phyloP scores from a whole-genome alignment of 805 yeast species.

The Kuraishia ogatae region DNA sequence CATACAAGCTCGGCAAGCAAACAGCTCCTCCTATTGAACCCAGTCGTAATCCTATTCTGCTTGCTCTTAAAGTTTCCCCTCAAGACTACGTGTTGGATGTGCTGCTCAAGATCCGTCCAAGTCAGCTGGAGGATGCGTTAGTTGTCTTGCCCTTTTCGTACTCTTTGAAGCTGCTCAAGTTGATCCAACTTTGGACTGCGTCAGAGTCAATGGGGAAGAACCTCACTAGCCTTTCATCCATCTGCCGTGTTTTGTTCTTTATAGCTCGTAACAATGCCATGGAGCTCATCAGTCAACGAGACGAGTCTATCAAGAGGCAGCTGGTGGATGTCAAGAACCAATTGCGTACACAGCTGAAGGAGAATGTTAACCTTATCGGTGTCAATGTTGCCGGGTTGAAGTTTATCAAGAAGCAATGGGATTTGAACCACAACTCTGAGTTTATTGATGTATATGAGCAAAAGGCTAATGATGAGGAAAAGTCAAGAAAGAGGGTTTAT shows the following conservation, averaged over 20 bases:
- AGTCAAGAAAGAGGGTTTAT: slow-evolving; percentile 66
- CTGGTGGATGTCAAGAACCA: slow-evolving; percentile 54
- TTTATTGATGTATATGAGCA: slow-evolving; percentile 64
- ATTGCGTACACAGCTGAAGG: slow-evolving; percentile 47
- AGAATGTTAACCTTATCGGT: slow-evolving; percentile 57
- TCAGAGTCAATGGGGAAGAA: slow-evolving; percentile 33
- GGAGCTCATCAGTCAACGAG: slow-evolving; percentile 68
- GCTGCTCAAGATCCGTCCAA: slow-evolving; percentile 59
- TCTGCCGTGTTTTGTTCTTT: slow-evolving; percentile 72
- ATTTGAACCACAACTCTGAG: slow-evolving; percentile 60
- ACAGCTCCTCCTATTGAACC: slow-evolving; percentile 52
- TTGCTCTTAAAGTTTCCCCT: slow-evolving; percentile 65
- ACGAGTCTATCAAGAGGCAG: slow-evolving; percentile 53
- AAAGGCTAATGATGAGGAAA: slow-evolving; percentile 40
- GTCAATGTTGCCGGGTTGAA: slow-evolving; percentile 78
- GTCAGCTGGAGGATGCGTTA: slow-evolving; percentile 89
- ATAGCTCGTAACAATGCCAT: slow-evolving; percentile 64
- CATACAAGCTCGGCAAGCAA: slow-evolving; percentile 30
- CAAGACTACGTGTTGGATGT: slow-evolving; percentile 73
- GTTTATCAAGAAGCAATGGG: slow-evolving; percentile 72
- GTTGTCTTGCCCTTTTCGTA: slow-evolving; percentile 86
- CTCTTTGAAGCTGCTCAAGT: slow-evolving; percentile 58
- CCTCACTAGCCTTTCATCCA: slow-evolving; percentile 43
- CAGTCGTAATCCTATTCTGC: slow-evolving; percentile 58
- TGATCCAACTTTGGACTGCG: slow-evolving; percentile 68